Evolutionary conservation across 306 rosid genomes (phyloP).

Genomic region (Prunus campanulata): DNA sequence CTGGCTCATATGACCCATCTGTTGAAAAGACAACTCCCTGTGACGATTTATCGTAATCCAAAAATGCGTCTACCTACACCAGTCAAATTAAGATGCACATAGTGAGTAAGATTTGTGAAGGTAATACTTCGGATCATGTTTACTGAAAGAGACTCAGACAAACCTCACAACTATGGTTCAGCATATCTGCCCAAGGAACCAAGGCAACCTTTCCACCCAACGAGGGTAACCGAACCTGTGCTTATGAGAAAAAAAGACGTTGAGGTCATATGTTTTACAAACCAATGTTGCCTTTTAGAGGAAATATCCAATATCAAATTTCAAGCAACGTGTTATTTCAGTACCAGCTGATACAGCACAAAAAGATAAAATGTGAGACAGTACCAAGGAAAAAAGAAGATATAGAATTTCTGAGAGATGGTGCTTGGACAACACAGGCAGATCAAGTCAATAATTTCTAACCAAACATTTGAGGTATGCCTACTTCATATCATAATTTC

Average conservation of each 20-base stretch:
- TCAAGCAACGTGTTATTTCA: background rate
- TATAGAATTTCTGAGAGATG: background rate
- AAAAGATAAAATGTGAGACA: background rate
- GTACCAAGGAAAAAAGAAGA: no score
- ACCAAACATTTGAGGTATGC: background rate
- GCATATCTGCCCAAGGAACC: constrained; percentile 99
- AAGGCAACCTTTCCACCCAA: constrained; percentile 84
- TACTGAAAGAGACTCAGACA: constrained; percentile 19
- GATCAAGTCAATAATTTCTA: background rate
- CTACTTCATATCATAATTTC: background rate
- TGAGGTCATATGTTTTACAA: constrained; percentile 11
- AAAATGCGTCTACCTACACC: constrained; percentile 82
- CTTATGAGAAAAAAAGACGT: background rate
- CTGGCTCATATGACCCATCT: constrained; percentile 84
- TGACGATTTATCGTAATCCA: constrained; percentile 80
- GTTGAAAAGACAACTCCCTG: constrained; percentile 83
- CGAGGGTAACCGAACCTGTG: constrained; percentile 90
- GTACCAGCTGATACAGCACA: no score
- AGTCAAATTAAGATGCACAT: constrained; percentile 22
- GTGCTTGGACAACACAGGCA: background rate
- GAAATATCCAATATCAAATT: background rate
- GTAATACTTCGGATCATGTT: constrained; percentile 9
- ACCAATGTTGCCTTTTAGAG: background rate
- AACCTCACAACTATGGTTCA: constrained; percentile 94
- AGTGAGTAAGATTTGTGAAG: constrained; percentile 13